Evolutionary conservation across 345 rosid genomes (phyloP), one percentile per base, ranked within the genome.

Genomic region (Hevea brasiliensis): DNA sequence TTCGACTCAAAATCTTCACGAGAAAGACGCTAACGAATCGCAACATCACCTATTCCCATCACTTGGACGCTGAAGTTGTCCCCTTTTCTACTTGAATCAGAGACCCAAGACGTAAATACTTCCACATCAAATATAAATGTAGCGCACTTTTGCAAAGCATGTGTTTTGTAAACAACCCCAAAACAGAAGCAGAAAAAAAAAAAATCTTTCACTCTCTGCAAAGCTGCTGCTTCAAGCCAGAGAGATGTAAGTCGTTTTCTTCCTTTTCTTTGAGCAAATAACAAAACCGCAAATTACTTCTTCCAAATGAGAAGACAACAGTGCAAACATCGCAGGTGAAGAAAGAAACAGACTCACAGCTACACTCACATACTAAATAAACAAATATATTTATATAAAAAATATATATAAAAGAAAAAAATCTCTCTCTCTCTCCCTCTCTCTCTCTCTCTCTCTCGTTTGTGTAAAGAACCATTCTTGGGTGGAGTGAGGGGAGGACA

Each of bases 11-110:
- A 42, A 68, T 47, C 67, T 67, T 74, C 42, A 17, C 59, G 50
- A 67, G 60, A 51, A 60, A 74, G 72, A 67, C 58, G 10, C 68
- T 24, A 23, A 18, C 40, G 77, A 74, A 67, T 74, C 67, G 23
- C 20, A 48, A 4, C 54, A 44, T 27, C 41, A 61, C 15, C 4
- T 4, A 40, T 54, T 35, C 67, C 60, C 42, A 47, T 67, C 12
- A 23, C 17, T 64, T 9, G 6, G 40, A 27, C 37, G 12, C 9
- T 3, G 10, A 68, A 55, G 18, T 12, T 13, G 32, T 14, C 7
- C 11, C 62, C 47, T 35, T n/a, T 55, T 70, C 51, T 24, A 15
- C 40, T 48, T 23, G 37, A 72, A 21, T 50, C 44, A 50, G 40
- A 51, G 29, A 35, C 8, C 67, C 21, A 27, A 45, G 27, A 27